phyloP scores from a whole-genome alignment of 1,284 basidiomycete genomes.

The Austroboletus olivaceoglutinosus region DNA sequence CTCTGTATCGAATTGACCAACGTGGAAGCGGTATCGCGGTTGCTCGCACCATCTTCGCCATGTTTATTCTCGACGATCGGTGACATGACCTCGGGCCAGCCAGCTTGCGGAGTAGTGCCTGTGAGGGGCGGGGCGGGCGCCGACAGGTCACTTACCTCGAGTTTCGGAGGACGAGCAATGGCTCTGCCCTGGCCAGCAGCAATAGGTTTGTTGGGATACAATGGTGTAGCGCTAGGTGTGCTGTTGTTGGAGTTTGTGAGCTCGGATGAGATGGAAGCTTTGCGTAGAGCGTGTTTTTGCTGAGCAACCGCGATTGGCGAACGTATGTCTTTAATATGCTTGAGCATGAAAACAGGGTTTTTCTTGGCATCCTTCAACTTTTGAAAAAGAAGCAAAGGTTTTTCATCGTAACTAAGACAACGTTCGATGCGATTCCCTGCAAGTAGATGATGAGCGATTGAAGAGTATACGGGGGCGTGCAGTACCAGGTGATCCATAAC shows the following conservation, averaged over 20 bases:
- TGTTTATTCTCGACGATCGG: constrained; percentile 53
- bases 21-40: constrained; percentile 20
- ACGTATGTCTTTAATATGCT: constrained; percentile 97
- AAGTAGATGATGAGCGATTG: not conserved
- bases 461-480: not conserved
- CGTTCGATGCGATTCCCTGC: constrained; percentile 81
- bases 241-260: constrained; percentile 14
- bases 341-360: constrained; percentile 98
- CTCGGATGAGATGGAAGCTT: constrained; percentile 50
- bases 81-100: constrained; percentile 74
- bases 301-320: constrained; percentile 94
- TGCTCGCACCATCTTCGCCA: constrained; percentile 33
- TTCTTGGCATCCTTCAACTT: constrained; percentile 96
- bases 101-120: constrained; percentile 56
- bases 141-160: constrained; percentile 60
- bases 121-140: constrained; percentile 45
- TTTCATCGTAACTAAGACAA: constrained; percentile 97
- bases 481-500: constrained; percentile 85
- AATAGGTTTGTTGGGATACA: constrained; percentile 23
- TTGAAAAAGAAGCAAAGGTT: constrained; percentile 94
- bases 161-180: constrained; percentile 53
- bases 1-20: constrained; percentile 17
- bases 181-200: constrained; percentile 32
- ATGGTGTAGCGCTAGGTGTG: constrained; percentile 21
- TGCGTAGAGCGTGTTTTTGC: constrained; percentile 86